phyloP scores from a whole-genome alignment of 23 red algal genomes.

The Pyropia yezoensis region DNA sequence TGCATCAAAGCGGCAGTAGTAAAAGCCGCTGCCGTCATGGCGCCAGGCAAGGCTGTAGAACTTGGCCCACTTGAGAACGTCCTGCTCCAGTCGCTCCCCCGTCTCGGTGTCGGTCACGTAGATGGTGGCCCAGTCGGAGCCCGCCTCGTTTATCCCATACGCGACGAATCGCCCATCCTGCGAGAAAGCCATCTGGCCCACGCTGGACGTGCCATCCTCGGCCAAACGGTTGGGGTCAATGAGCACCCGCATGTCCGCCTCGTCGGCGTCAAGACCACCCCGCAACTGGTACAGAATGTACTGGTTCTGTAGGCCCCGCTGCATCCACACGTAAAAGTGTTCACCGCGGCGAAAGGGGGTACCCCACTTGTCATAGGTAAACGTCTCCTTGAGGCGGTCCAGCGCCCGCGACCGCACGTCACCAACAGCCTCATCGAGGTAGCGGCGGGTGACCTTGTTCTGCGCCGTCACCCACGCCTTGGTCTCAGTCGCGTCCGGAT shows the following conservation, averaged over 20 bases:
- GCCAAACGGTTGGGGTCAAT: slow-evolving; percentile 59
- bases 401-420: slow-evolving; percentile 2
- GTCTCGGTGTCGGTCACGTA: slow-evolving; percentile 29
- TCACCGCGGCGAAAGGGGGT: slow-evolving; percentile 21
- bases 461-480: slow-evolving; percentile 26
- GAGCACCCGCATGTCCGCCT: slow-evolving; percentile 31
- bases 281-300: slow-evolving; percentile 38
- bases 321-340: slow-evolving; percentile 36
- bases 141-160: slow-evolving; percentile 35
- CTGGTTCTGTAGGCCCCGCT: slow-evolving; percentile 54
- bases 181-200: slow-evolving; percentile 42
- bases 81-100: slow-evolving; percentile 11
- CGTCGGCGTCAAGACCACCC: slow-evolving; percentile 6
- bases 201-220: slow-evolving; percentile 48
- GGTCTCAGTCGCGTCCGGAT: slow-evolving; percentile 53
- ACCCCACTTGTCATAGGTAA: slow-evolving; percentile 57
- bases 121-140: slow-evolving; percentile 69
- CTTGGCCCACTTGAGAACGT: slow-evolving; percentile 62
- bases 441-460: slow-evolving; percentile 40
- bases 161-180: slow-evolving; percentile 36
- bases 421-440: slow-evolving; percentile 8
- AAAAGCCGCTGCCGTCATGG: slow-evolving; percentile 52
- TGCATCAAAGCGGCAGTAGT: slow-evolving; percentile 50
- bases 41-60: slow-evolving; percentile 64
- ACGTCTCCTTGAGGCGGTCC: slow-evolving; percentile 1